These are phyloP conservation scores for Suillus plorans DNA, from an alignment of 768 basidiomycete species.

Conservation along the genomic window DNA sequence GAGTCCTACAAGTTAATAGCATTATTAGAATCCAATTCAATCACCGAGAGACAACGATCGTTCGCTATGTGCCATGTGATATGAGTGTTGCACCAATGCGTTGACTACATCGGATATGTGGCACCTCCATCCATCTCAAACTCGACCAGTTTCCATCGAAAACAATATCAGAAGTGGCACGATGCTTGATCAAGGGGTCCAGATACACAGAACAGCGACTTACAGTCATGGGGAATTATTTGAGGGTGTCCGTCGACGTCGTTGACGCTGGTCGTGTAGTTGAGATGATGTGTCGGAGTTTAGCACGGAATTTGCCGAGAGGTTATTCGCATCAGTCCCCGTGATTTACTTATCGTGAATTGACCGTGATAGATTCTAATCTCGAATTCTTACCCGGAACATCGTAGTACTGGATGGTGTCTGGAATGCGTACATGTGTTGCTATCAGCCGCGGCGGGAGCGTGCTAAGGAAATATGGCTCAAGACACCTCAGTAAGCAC, in stretches of 20 bases:
- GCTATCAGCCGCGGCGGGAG: neutral
- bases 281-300: constrained; percentile 3
- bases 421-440: neutral
- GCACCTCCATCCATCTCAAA: neutral
- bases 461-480: neutral
- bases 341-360: too few species aligned
- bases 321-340: neutral
- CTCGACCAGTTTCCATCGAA: neutral
- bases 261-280: neutral
- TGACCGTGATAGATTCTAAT: neutral
- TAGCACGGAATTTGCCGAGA: neutral
- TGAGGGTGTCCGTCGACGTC: neutral
- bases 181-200: neutral
- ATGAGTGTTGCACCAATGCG: neutral
- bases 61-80: neutral
- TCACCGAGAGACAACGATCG: neutral
- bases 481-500: neutral
- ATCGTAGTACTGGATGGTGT: neutral
- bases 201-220: neutral
- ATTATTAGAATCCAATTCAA: neutral
- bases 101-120: neutral
- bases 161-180: neutral
- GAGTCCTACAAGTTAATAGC: constrained; percentile 50
- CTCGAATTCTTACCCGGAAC: neutral
- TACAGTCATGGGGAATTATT: neutral